Percentiles rank a stretch among this genome's conserved stretches.
phyloP scores from a whole-genome alignment of 345 rosid genomes.

The Dipteronia sinensis region DNA sequence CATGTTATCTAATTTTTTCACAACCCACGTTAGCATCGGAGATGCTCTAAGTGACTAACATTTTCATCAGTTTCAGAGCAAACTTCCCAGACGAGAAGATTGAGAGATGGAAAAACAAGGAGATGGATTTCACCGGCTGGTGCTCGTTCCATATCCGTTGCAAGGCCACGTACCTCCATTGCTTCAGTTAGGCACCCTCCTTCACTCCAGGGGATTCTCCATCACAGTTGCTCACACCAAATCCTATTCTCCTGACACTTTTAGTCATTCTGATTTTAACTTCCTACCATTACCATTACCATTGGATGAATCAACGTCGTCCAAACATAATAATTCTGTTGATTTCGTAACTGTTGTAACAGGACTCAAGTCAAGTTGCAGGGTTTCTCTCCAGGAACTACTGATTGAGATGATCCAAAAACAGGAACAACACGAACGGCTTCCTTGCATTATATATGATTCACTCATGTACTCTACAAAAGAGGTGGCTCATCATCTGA shows the following conservation, averaged over 20 bases:
- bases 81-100: background rate
- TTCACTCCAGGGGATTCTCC: slow-evolving; percentile 57
- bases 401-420: slow-evolving; percentile 22
- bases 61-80: background rate
- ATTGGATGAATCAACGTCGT: too few species aligned
- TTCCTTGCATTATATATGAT: slow-evolving; percentile 55
- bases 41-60: background rate
- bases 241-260: slow-evolving; percentile 44
- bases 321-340: too few species aligned
- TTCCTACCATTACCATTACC: slow-evolving; percentile 29
- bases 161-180: slow-evolving; percentile 79
- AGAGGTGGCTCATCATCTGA: slow-evolving; percentile 37
- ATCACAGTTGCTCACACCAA: slow-evolving; percentile 52
- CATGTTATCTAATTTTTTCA: too few species aligned
- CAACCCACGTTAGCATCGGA: too few species aligned
- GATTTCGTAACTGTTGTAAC: too few species aligned
- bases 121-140: slow-evolving; percentile 12
- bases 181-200: slow-evolving; percentile 63
- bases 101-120: slow-evolving; percentile 11
- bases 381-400: slow-evolving; percentile 30
- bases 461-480: slow-evolving; percentile 43
- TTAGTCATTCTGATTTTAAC: slow-evolving; percentile 36
- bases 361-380: slow-evolving; percentile 16
- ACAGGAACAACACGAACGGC: background rate
- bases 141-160: slow-evolving; percentile 60